Conservation (phyloP, 2,329 filamentous ascomycete species). For the Pseudocercospora ulei region DNA sequence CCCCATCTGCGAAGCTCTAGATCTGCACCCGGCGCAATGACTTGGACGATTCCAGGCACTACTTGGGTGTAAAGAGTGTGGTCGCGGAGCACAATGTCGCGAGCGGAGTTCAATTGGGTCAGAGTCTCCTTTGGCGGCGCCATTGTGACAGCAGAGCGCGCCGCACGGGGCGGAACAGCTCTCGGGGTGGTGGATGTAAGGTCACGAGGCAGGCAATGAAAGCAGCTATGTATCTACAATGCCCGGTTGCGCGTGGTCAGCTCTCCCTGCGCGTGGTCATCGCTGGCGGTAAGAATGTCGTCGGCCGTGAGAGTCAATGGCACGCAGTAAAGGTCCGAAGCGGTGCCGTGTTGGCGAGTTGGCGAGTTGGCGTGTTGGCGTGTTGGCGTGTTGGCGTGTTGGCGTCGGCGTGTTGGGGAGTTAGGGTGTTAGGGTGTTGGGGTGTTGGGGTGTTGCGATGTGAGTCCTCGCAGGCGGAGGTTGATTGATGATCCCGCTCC, state of each 20-base stretch:
- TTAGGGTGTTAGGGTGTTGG: not conserved
- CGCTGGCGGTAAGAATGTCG: conserved; percentile 6
- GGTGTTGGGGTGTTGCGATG: conserved; percentile 3
- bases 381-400: not conserved
- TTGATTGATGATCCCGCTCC: not conserved
- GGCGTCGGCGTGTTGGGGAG: too few species aligned
- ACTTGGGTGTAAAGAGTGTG: conserved; percentile 83
- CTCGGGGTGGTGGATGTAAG: conserved; percentile 13
- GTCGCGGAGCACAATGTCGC: conserved; percentile 79
- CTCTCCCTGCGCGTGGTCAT: conserved; percentile 13
- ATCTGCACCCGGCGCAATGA: conserved; percentile 64
- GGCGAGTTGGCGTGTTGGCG: conserved; percentile 4
- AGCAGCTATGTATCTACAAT: conserved; percentile 26
- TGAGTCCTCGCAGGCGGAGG: not conserved
- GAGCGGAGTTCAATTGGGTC: conserved; percentile 78
- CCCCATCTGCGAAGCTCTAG: conserved; percentile 90
- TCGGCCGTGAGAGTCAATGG: conserved; percentile 4
- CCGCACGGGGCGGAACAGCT: conserved; percentile 8
- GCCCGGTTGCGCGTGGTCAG: conserved; percentile 13
- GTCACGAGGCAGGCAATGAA: conserved; percentile 22
- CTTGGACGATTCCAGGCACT: conserved; percentile 83
- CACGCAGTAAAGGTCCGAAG: conserved; percentile 1
- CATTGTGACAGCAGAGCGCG: conserved; percentile 22
- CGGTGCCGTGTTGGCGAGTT: conserved; percentile 1
- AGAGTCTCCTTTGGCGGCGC: conserved; percentile 55